These are phyloP conservation scores for Kluyveromyces starmeri DNA, from an alignment of 805 yeast genomes.

Conservation along the genomic window DNA sequence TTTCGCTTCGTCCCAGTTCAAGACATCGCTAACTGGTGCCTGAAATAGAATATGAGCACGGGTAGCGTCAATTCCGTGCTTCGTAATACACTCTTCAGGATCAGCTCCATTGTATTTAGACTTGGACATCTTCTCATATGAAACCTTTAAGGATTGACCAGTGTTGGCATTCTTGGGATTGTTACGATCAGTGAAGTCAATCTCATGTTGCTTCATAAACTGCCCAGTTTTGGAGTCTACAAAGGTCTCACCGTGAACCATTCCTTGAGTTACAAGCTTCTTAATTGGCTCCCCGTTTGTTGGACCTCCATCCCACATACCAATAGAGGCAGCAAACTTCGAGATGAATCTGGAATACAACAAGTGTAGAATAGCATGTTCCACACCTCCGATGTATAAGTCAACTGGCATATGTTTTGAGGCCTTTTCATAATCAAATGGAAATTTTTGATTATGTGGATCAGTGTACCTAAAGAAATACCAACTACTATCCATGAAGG, in stretches of 20 bases:
- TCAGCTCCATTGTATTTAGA: conserved; percentile 93
- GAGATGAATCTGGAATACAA: conserved; percentile 79
- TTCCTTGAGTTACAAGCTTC: conserved; percentile 84
- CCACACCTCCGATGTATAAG: conserved; percentile 89
- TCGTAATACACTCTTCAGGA: conserved; percentile 63
- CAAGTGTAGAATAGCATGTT: conserved; percentile 90
- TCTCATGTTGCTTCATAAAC: conserved; percentile 72
- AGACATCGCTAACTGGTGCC: conserved; percentile 75
- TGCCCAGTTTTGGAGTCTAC: conserved; percentile 62
- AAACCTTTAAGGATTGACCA: conserved; percentile 42
- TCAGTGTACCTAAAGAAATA: conserved; percentile 82
- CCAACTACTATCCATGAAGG: conserved; percentile 98
- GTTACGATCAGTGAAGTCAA: conserved; percentile 35
- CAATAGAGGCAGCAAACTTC: conserved; percentile 62
- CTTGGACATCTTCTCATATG: conserved; percentile 92
- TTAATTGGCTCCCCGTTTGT: conserved; percentile 71
- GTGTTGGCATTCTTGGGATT: conserved; percentile 41
- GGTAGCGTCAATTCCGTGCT: conserved; percentile 88
- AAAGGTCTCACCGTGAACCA: conserved; percentile 92
- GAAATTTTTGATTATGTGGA: conserved; percentile 45
- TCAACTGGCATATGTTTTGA: conserved; percentile 68
- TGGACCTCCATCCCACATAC: conserved; percentile 56
- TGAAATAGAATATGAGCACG: conserved; percentile 89
- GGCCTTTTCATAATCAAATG: conserved; percentile 47
- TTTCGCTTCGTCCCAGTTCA: conserved; percentile 85